Base-by-base conservation (phyloP, 306 rosid genomes). In the Inga laurina region DNA sequence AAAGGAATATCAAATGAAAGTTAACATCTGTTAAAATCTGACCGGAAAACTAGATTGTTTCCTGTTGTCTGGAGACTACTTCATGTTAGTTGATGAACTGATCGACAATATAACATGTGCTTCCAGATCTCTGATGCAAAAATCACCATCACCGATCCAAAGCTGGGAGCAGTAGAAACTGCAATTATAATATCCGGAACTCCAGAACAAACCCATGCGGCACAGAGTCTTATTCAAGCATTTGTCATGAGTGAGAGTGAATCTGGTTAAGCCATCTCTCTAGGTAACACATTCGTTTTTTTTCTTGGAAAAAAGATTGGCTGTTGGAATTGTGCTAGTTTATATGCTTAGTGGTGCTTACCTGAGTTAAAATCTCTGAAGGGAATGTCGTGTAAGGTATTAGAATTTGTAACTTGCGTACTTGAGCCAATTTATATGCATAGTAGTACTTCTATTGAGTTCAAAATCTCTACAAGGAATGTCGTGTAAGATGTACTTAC, bases 151-250 rank as follows among this genome's bases (percentile, higher is more conserved):
- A 88, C 94, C 34, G 98, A 97, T 83, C 94, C 98, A 11, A 89
- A 89, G 87, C 93, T 96, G 27, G 98, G 95, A 86, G 99, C 97
- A 39, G 80, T 83, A 75, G 99, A 97, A 90, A 97, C 99, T 68
- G 82, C 85, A 73, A 92, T 94, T 78, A 88, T 92, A 84, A 97
- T 94, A 83, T 91, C 97, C 48, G 99, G 99, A 88, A 97, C 94
- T 56, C 99, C 98, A 8, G 99, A 97, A 87, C 98, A 97, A 83
- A 91, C 98, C 56, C 93, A 97, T 82, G 99, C 99, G 73, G 99
- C 99, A 10, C 99, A 97, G 71, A 94, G 98, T 91, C 97, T 94
- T 81, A 94, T 97, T 84, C 99, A 97, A 87, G 99, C 99, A 59
- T 97, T 97, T 87, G 99, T 97, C 75, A 89, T 94, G 87, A 87